Base-by-base conservation (phyloP, 164 flowering plant species). In the Chloranthus sessilifolius region DNA sequence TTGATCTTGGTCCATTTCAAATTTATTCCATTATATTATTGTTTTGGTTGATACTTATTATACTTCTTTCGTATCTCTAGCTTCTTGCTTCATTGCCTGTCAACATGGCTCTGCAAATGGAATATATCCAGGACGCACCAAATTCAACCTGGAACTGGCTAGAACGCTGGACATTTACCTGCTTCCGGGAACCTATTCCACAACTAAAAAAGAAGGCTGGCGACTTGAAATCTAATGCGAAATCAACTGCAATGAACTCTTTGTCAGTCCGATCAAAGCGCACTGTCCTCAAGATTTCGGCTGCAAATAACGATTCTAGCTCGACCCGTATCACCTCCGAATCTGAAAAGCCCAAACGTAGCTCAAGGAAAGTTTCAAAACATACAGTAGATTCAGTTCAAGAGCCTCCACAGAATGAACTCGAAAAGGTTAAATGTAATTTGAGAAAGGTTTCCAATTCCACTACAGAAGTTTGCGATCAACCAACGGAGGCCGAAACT, bases 81-180 rank as follows among this genome's bases (percentile, higher is more conserved):
- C 78, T 85, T 68, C 74, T 88, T 60, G 70, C 77, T 43, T 62
- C 82, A 64, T 70, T 85, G 41, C 72, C 88, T 4, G 66, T 28
- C 17, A 74, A 61, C 14, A 74, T 71, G 73, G 85, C 88, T 45
- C 65, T 92, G 60, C 70, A 42, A 31, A 64, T 91, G 44, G 82
- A 78, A 54, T 81, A 75, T 58, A 74, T 69, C 59, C 52, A 50
- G 1, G 61, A 47, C 11, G 92, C 87, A 52, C 72, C 87, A 19
- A 85, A 83, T 70, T 82, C 92, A 28, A 73, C 74, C 12, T 67
- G 62, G 74, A 69, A 41, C 59, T 90, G 98, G 98, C 76, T 90
- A 43, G 88, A 78, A 41, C 85, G 95, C 46, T 90, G 98, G 98
- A 75, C 89, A 21, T 48, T 44, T 25, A 68, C 77, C 21, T 56